Percentiles rank a stretch among this genome's conserved stretches.
Evolutionary conservation across 257 asterid species (phyloP).

Genomic region (Jasminum sambac): DNA sequence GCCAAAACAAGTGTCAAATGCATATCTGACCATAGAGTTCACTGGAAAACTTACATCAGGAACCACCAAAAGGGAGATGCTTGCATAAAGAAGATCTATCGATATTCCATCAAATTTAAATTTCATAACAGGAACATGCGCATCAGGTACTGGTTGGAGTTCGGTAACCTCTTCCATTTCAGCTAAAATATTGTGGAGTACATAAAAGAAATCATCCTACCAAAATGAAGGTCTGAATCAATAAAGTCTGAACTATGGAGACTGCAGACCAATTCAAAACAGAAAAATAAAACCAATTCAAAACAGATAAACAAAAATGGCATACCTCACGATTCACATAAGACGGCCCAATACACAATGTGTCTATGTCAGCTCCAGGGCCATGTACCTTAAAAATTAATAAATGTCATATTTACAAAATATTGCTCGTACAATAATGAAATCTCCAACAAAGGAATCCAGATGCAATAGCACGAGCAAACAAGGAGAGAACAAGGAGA

Average conservation of each 20-base stretch:
- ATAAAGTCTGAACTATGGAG: slow-evolving; percentile 2
- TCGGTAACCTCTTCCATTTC: slow-evolving; percentile 83
- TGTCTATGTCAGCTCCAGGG: slow-evolving; percentile 75
- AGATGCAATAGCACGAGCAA: neutral
- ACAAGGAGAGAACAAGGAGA: neutral
- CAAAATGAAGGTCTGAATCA: slow-evolving; percentile 21
- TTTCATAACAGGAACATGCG: slow-evolving; percentile 95
- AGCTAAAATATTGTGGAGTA: slow-evolving; percentile 68
- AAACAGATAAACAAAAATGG: slow-evolving; percentile 3
- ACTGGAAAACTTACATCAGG: slow-evolving; percentile 67
- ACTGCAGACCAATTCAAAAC: slow-evolving; percentile 6
- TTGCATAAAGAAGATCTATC: slow-evolving; percentile 92
- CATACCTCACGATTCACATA: slow-evolving; percentile 64
- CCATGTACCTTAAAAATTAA: slow-evolving; percentile 53
- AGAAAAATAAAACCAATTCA: slow-evolving; percentile 2
- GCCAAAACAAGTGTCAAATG: neutral
- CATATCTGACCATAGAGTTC: neutral
- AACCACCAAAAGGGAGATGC: slow-evolving; percentile 79
- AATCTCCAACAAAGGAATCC: neutral
- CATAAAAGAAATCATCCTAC: slow-evolving; percentile 83
- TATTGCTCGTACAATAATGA: neutral
- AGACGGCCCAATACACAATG: slow-evolving; percentile 71
- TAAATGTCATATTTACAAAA: neutral
- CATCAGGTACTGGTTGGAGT: slow-evolving; percentile 97
- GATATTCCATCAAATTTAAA: slow-evolving; percentile 96